A percentile compares a stretch with the other conserved stretches of the same genome.
These are phyloP conservation scores for Pseudisothecium myosuroides DNA, from an alignment of 225 moss, liverwort and hornwort genomes.

Conservation along the genomic window DNA sequence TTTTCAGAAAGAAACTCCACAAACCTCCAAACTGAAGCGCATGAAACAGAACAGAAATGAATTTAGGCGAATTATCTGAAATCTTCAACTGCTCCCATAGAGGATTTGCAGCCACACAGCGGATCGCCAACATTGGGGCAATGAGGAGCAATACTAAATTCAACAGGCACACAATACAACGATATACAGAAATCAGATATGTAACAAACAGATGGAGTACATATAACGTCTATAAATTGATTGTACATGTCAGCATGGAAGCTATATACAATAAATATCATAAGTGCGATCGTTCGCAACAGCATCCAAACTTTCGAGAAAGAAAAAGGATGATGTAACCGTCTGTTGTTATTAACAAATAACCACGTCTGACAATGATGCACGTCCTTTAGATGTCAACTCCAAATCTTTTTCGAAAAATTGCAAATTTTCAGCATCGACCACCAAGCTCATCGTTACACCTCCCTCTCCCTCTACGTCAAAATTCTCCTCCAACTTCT, in stretches of 20 bases:
- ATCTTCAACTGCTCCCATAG: not conserved
- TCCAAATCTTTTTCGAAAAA: slow-evolving; percentile 25
- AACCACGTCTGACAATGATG: slow-evolving; percentile 18
- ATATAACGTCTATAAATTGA: not conserved
- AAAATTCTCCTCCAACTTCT: slow-evolving; percentile 40
- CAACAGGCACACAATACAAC: not conserved
- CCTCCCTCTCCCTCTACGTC: slow-evolving; percentile 40
- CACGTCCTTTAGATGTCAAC: slow-evolving; percentile 34
- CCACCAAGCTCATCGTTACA: slow-evolving; percentile 35
- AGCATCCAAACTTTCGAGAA: not conserved
- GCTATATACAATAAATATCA: not conserved
- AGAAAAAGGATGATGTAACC: not conserved
- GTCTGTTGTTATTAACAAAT: not conserved
- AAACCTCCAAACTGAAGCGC: not conserved
- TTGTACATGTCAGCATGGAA: not conserved
- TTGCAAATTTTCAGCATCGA: slow-evolving; percentile 20
- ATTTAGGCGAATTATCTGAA: not conserved
- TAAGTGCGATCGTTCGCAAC: not conserved
- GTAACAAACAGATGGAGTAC: not conserved
- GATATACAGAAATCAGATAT: not conserved
- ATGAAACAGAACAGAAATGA: not conserved
- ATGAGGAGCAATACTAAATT: not conserved
- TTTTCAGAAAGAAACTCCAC: not conserved
- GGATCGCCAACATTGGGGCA: not conserved
- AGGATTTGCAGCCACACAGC: not conserved